A percentile compares a stretch with the other conserved stretches of the same genome.
phyloP scores from a whole-genome alignment of 2,329 filamentous ascomycete genomes.

The Aspergillus phoenicis region DNA sequence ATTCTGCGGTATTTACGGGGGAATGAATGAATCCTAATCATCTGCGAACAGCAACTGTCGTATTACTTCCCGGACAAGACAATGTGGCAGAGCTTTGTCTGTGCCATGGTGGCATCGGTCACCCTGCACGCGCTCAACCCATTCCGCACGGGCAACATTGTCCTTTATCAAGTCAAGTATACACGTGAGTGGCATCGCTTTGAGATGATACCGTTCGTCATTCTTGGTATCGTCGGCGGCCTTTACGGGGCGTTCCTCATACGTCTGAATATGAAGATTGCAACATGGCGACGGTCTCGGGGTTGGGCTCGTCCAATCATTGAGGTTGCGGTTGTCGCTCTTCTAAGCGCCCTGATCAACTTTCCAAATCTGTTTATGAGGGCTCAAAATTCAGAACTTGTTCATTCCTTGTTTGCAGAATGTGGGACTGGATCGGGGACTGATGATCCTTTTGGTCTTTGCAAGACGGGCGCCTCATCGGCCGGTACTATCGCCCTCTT shows the following conservation, averaged over 20 bases:
- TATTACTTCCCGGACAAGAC: conserved; percentile 99
- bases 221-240: conserved; percentile 88
- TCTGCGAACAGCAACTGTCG: conserved; percentile 68
- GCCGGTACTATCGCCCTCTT: conserved; percentile 80
- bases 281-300: conserved; percentile 73
- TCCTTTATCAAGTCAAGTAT: conserved; percentile 94
- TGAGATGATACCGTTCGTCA: conserved; percentile 82
- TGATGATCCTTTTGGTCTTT: conserved; percentile 87
- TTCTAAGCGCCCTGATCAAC: conserved; percentile 85
- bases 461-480: conserved; percentile 81
- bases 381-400: conserved; percentile 85
- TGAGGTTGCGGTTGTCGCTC: conserved; percentile 78
- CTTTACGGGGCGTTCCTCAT: conserved; percentile 94
- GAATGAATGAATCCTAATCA: not conserved
- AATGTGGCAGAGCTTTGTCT: conserved; percentile 99
- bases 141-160: conserved; percentile 91
- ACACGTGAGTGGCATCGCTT: conserved; percentile 91
- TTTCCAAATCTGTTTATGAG: conserved; percentile 97
- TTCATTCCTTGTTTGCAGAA: conserved; percentile 89
- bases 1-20: not conserved
- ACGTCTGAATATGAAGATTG: conserved; percentile 86
- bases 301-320: conserved; percentile 72
- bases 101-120: conserved; percentile 97
- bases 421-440: conserved; percentile 62
- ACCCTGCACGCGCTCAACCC: conserved; percentile 91